Percentiles rank a stretch among this genome's conserved stretches.
Conservation (phyloP, 2,329 filamentous ascomycete species). For the Curvularia lunata region DNA sequence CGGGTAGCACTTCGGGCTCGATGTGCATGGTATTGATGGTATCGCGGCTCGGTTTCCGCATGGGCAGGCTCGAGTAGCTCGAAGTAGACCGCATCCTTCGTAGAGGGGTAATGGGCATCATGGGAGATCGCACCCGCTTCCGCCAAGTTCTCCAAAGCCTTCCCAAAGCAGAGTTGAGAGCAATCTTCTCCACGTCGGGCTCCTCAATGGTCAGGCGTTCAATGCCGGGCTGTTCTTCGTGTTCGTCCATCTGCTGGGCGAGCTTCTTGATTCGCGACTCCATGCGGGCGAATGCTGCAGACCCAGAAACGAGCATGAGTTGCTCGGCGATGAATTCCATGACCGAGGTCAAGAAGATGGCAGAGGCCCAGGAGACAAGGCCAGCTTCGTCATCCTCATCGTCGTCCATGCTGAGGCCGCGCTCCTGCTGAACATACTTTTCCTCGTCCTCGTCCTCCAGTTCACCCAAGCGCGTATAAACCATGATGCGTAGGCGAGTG, state of each 20-base stretch:
- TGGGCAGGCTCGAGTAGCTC: conserved; percentile 41
- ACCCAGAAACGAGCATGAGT: conserved; percentile 82
- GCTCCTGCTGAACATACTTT: conserved; percentile 79
- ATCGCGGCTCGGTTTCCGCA: conserved; percentile 39
- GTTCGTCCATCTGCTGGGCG: conserved; percentile 39
- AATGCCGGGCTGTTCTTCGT: conserved; percentile 61
- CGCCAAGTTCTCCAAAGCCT: conserved; percentile 95
- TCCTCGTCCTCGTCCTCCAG: conserved; percentile 99
- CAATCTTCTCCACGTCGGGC: conserved; percentile 89
- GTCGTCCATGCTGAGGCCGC: conserved; percentile 62
- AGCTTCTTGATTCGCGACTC: conserved; percentile 50
- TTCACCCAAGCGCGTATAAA: conserved; percentile 94
- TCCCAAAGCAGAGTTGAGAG: conserved; percentile 85
- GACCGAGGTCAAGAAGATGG: conserved; percentile 94
- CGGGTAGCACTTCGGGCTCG: conserved; percentile 40
- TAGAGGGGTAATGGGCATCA: conserved; percentile 32
- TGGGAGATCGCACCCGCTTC: conserved; percentile 70
- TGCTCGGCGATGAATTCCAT: conserved; percentile 94
- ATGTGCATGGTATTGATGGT: conserved; percentile 30
- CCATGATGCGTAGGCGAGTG: conserved; percentile 92
- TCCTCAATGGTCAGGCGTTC: conserved; percentile 85
- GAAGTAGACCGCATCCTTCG: conserved; percentile 35
- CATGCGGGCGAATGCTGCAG: conserved; percentile 76
- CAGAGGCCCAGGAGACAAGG: conserved; percentile 82
- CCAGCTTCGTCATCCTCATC: conserved; percentile 48